Base-by-base conservation (phyloP, 2,329 filamentous ascomycete species). In the Colletotrichum aenigma region DNA sequence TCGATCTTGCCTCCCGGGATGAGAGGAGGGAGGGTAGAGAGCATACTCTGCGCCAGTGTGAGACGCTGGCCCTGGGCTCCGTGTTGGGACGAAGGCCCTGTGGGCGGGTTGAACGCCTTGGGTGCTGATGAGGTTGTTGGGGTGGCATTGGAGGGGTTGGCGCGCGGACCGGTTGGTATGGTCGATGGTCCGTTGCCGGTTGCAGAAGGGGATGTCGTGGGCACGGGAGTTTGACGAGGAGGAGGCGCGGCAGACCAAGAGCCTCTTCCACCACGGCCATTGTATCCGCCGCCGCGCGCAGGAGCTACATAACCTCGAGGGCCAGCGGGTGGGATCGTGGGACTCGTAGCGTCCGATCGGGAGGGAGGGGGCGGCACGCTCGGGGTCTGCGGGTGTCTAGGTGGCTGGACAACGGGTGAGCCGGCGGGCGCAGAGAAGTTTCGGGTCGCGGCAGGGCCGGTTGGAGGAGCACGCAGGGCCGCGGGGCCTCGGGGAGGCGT, bases 401-500 rank as follows among this genome's bases (percentile, higher is more conserved):
- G 78, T 7, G 79, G 83, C 77, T 80, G 83, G 74, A 80, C 82
- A 60, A 82, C 82, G 76, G 85, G 81, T 77, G 82, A 82, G 70
- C 84, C 78, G 71, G 83, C 83, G 74, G 84, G 84, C 30, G 80
- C 82, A 76, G 82, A 80, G 73, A 84, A 85, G 78, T 83, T 88
- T 78, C 87, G 84, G 26, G 79, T 79, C 32, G 80, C 80, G 18
- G 81, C 79, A 1, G 87, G 86, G 3, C 86, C 89, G 1, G 87
- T 90, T 4, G 89, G 89, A 24, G 89, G 88, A 15, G 85, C 86
- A 76, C 89, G 86, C 21, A 90, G 82, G 16, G 89, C 89, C 15
- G 90, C 89, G 32, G 90, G 90, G 0, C 89, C 90, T 67, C 89
- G 87, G 4, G 90, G 90, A 15, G 90, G 90, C 21, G 90, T 90